These are phyloP conservation scores for Turritis glabra DNA, from an alignment of 345 rosid species.

Conservation along the genomic window DNA sequence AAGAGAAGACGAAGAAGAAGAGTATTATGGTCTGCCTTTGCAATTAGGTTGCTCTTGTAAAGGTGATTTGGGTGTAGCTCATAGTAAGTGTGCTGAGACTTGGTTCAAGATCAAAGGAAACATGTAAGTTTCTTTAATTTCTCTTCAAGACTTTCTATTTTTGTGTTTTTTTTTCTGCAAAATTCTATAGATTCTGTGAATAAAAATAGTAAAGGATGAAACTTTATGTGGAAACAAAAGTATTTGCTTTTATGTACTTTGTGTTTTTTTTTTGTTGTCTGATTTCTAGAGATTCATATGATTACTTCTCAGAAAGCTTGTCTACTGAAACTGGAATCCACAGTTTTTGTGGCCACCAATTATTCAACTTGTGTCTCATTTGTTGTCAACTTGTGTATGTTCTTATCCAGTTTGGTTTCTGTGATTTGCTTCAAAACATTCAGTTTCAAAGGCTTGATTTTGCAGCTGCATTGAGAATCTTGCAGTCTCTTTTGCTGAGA, in stretches of 20 bases:
- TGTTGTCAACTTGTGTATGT: conserved; percentile 26
- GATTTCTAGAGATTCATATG: conserved; percentile 36
- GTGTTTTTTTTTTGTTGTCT: not conserved
- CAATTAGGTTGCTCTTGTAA: conserved; percentile 59
- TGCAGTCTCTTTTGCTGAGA: conserved; percentile 6
- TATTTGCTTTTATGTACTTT: conserved; percentile 10
- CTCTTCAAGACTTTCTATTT: not conserved
- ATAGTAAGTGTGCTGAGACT: conserved; percentile 63
- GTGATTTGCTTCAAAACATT: conserved; percentile 21
- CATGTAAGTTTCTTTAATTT: conserved; percentile 41
- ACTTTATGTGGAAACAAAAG: conserved; percentile 23
- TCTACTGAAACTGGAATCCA: conserved; percentile 31
- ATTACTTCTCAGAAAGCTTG: conserved; percentile 28
- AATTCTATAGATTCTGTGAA: conserved; percentile 12
- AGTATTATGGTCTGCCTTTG: conserved; percentile 43
- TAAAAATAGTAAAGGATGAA: conserved; percentile 14
- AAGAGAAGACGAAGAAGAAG: conserved; percentile 36
- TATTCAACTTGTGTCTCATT: conserved; percentile 16
- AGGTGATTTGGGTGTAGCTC: conserved; percentile 62
- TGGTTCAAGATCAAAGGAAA: conserved; percentile 69
- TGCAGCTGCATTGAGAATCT: conserved; percentile 15
- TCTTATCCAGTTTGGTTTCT: not conserved
- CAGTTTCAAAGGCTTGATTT: conserved; percentile 6
- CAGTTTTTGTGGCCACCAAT: conserved; percentile 19
- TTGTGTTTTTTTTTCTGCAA: not conserved